These are phyloP conservation scores for Neurospora sp. DNA, from an alignment of 495 filamentous ascomycete genomes.

Conservation along the genomic window DNA sequence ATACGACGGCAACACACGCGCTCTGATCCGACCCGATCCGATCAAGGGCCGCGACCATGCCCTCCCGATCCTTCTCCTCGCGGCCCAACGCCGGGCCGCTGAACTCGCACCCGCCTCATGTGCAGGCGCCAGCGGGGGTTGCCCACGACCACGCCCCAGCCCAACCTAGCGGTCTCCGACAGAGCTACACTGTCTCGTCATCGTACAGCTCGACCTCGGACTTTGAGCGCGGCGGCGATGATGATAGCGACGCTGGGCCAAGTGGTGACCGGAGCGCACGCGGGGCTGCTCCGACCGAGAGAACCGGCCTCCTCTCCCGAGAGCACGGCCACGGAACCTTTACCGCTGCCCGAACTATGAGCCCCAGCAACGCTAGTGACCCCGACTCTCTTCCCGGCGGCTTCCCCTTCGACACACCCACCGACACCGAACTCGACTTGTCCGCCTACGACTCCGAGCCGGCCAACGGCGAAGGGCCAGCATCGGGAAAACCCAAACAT, in stretches of 20 bases:
- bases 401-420: constrained; percentile 16
- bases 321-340: constrained; percentile 55
- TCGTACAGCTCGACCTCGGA: constrained; percentile 15
- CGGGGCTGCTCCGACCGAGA: constrained; percentile 21
- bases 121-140: background rate
- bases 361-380: constrained; percentile 23
- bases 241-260: constrained; percentile 15
- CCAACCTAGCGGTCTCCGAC: constrained; percentile 35
- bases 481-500: constrained; percentile 8
- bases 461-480: constrained; percentile 9
- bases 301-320: constrained; percentile 31
- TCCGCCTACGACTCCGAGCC: constrained; percentile 7
- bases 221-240: constrained; percentile 3
- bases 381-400: constrained; percentile 11
- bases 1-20: background rate
- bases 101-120: background rate
- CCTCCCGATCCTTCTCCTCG: constrained; percentile 2
- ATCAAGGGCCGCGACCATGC: constrained; percentile 2
- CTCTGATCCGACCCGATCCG: background rate
- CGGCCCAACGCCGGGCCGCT: background rate
- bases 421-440: constrained; percentile 14
- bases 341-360: constrained; percentile 49
- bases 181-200: constrained; percentile 30
- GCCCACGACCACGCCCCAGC: constrained; percentile 25
- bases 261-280: constrained; percentile 2